A percentile compares a stretch with the other conserved stretches of the same genome.
These are phyloP conservation scores for Rhododendron kiyosumense DNA, from an alignment of 148 eudicot genomes.

Conservation along the genomic window DNA sequence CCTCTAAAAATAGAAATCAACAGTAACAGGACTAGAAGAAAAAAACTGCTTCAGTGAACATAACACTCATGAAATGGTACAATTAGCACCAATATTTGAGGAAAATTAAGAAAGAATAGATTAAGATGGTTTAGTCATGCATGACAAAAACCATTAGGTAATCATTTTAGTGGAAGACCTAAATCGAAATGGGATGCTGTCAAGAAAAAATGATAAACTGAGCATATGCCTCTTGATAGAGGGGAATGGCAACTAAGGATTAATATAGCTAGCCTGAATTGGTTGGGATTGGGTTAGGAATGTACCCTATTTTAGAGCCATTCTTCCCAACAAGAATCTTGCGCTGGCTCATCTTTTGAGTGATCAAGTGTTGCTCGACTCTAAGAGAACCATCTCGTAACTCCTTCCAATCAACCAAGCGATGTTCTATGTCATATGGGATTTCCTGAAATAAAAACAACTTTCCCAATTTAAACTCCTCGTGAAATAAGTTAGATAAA, in stretches of 20 bases:
- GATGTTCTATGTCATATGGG: conserved; percentile 80
- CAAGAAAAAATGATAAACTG: background rate
- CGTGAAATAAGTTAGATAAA: background rate
- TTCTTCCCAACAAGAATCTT: conserved; percentile 91
- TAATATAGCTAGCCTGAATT: background rate
- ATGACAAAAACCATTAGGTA: background rate
- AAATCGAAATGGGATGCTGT: background rate
- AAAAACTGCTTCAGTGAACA: background rate
- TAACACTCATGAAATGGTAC: background rate
- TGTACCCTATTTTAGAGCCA: conserved; percentile 91
- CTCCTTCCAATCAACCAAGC: conserved; percentile 87
- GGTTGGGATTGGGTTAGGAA: background rate
- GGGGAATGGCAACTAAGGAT: background rate
- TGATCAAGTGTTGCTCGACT: conserved; percentile 87
- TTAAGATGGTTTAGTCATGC: background rate
- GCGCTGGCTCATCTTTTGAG: conserved; percentile 82
- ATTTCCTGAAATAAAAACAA: conserved; percentile 60
- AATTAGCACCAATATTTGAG: background rate
- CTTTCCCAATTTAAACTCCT: background rate
- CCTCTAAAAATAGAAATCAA: background rate
- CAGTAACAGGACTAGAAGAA: background rate
- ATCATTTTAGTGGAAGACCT: background rate
- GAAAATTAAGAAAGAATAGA: background rate
- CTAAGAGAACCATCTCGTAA: conserved; percentile 81
- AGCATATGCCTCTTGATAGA: background rate